These are phyloP conservation scores for Pseudogymnoascus destructans DNA, from an alignment of 2,329 filamentous ascomycete species.

Conservation along the genomic window DNA sequence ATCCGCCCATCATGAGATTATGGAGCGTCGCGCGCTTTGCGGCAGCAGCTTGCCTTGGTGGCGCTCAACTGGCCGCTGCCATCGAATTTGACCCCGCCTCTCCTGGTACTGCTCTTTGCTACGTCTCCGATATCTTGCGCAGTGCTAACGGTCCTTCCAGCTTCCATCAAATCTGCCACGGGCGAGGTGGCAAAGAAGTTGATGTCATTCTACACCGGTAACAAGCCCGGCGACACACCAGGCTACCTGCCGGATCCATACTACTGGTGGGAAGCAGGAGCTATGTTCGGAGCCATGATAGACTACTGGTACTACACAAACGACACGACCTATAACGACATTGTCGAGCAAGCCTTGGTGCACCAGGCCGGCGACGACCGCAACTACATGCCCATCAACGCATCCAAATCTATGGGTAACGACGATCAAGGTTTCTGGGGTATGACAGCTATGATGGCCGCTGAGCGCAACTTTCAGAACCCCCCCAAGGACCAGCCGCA, in stretches of 20 bases:
- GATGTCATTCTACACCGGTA: constrained; percentile 30
- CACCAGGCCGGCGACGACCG: constrained; percentile 40
- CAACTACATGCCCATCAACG: constrained; percentile 39
- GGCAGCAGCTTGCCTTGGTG: not conserved
- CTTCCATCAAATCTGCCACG: not conserved
- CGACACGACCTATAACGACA: constrained; percentile 40
- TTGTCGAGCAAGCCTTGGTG: constrained; percentile 39
- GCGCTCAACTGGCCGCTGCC: not conserved
- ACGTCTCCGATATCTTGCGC: not conserved
- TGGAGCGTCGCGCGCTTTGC: not conserved
- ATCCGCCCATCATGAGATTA: not conserved
- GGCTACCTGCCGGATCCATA: constrained; percentile 36
- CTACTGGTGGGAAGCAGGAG: constrained; percentile 43
- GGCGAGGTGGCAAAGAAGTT: not conserved
- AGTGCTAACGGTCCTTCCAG: not conserved
- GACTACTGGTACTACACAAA: constrained; percentile 46
- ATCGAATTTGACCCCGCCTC: not conserved
- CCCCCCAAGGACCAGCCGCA: constrained; percentile 40
- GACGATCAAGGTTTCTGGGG: constrained; percentile 61
- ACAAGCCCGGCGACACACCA: constrained; percentile 34
- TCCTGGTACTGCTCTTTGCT: not conserved
- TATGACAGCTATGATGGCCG: constrained; percentile 51
- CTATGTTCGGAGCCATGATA: constrained; percentile 41
- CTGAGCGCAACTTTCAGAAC: constrained; percentile 47
- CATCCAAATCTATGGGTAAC: constrained; percentile 51